A percentile compares a stretch with the other conserved stretches of the same genome.
Evolutionary conservation across 192 early-diverging fungal species (phyloP).

Genomic region (Diversispora eburnea): DNA sequence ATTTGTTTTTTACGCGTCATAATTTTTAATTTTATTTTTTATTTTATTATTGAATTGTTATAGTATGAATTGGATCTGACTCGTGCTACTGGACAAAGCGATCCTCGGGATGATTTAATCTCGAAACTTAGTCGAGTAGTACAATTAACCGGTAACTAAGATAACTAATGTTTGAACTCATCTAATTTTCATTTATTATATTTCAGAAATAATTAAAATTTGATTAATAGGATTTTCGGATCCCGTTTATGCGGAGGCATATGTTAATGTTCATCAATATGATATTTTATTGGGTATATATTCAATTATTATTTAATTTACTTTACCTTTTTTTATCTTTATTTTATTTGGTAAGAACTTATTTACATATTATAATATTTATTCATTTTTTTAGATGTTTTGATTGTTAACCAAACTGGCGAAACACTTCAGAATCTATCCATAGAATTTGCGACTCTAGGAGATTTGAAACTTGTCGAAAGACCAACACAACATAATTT

Average conservation of each 20-base stretch:
- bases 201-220: not conserved
- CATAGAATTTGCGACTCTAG: slow-evolving; percentile 98
- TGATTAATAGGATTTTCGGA: slow-evolving; percentile 70
- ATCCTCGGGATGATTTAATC: slow-evolving; percentile 70
- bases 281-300: slow-evolving; percentile 81
- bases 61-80: slow-evolving; percentile 86
- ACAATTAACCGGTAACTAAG: slow-evolving; percentile 76
- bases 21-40: slow-evolving; percentile 9
- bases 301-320: slow-evolving; percentile 8
- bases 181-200: not conserved
- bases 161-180: not conserved
- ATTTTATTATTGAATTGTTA: not conserved
- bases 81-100: slow-evolving; percentile 74
- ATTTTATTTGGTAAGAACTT: not conserved
- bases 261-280: slow-evolving; percentile 95
- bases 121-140: slow-evolving; percentile 93
- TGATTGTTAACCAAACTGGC: slow-evolving; percentile 95
- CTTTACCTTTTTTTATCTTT: no score
- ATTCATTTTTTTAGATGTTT: slow-evolving; percentile 62
- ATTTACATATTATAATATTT: not conserved
- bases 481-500: slow-evolving; percentile 83
- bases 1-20: not conserved
- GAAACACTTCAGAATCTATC: slow-evolving; percentile 95
- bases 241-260: slow-evolving; percentile 98
- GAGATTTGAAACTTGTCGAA: slow-evolving; percentile 96